Conservation (phyloP, 2,329 filamentous ascomycete species). For the Aureobasidium lini region DNA sequence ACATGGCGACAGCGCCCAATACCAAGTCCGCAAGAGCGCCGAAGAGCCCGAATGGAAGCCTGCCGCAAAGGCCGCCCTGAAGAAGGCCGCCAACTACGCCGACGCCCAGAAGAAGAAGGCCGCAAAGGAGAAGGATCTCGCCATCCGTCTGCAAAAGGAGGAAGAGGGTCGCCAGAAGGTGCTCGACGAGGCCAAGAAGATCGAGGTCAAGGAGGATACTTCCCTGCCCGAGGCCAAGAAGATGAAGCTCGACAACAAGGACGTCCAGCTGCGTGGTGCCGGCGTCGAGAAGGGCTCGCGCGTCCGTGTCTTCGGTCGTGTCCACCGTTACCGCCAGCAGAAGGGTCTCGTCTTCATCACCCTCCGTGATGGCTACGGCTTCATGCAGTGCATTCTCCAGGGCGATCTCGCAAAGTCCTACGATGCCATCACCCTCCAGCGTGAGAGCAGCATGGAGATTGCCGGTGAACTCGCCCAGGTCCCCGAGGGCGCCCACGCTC, state of each 20-base stretch:
- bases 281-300: conserved; percentile 56
- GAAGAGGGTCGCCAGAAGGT: conserved; percentile 62
- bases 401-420: conserved; percentile 86
- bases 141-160: conserved; percentile 64
- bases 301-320: conserved; percentile 72
- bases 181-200: conserved; percentile 75
- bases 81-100: conserved; percentile 71
- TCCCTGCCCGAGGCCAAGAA: conserved; percentile 65
- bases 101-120: conserved; percentile 79
- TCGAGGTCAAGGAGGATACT: conserved; percentile 61
- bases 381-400: conserved; percentile 75
- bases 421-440: conserved; percentile 76
- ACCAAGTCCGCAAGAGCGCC: conserved; percentile 59
- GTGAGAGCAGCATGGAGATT: conserved; percentile 80
- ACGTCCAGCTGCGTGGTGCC: conserved; percentile 49
- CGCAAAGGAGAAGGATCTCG: conserved; percentile 65
- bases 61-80: conserved; percentile 73
- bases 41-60: conserved; percentile 68
- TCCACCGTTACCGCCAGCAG: conserved; percentile 73
- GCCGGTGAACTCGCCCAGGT: conserved; percentile 78
- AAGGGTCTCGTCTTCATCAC: conserved; percentile 82
- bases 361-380: conserved; percentile 75
- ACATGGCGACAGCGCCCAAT: conserved; percentile 55
- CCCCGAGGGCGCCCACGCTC: conserved; percentile 68
- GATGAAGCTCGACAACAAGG: conserved; percentile 68